Evolutionary conservation across 179 eudicot genomes (phyloP).

Genomic region (Monotropa hypopitys): DNA sequence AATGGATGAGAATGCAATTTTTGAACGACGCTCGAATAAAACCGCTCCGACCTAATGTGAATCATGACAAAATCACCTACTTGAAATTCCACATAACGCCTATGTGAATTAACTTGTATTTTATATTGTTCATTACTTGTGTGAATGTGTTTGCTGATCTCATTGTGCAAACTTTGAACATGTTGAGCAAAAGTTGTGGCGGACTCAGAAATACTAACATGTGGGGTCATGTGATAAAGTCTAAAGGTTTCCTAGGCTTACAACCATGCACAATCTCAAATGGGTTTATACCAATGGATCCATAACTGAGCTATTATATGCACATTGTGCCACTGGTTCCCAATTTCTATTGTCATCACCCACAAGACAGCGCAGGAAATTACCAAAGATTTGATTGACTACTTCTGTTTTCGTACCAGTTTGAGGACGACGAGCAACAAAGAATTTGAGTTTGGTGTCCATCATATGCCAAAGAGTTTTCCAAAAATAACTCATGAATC

Average conservation of each 20-base stretch:
- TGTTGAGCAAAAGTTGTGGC: neutral
- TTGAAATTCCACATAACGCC: neutral
- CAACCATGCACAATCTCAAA: neutral
- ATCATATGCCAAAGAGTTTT: neutral
- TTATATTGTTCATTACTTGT: neutral
- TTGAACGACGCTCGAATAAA: neutral
- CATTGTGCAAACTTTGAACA: neutral
- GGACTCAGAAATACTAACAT: no score
- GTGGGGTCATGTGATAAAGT: neutral
- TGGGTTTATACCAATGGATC: neutral
- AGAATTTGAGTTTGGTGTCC: neutral
- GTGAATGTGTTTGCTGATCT: neutral
- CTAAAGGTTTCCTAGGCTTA: neutral
- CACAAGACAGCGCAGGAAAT: neutral
- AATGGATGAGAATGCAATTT: neutral
- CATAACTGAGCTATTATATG: neutral
- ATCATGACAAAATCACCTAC: neutral
- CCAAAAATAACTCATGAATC: no score
- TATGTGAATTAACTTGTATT: neutral
- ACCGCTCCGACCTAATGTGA: neutral
- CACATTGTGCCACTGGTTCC: neutral
- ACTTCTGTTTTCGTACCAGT: neutral
- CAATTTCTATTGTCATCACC: neutral
- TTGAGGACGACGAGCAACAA: neutral
- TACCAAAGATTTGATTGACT: neutral